Conservation (phyloP, 164 flowering plant genomes). For the Protea cynaroides region DNA sequence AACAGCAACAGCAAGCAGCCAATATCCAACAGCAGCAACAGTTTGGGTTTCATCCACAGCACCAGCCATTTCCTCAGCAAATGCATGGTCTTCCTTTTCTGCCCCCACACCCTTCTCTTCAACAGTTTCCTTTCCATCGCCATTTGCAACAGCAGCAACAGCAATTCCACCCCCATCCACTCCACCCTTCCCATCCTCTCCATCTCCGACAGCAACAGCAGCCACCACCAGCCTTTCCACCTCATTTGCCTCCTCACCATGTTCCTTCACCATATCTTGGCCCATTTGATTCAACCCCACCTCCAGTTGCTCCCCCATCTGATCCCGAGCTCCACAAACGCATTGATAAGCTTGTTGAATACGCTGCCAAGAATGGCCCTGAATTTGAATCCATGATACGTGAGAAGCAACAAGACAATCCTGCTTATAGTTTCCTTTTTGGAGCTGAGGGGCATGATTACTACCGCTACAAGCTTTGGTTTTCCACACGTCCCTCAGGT, state of each 20-base stretch:
- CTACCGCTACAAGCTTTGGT: slow-evolving; percentile 81
- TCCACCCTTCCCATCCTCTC: slow-evolving; percentile 49
- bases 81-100: slow-evolving; percentile 57
- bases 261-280: slow-evolving; percentile 52
- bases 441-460: slow-evolving; percentile 92
- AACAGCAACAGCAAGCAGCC: slow-evolving; percentile 56
- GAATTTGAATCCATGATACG: slow-evolving; percentile 97
- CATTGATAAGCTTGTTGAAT: slow-evolving; percentile 89
- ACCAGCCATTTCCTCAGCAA: slow-evolving; percentile 67
- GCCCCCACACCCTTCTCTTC: slow-evolving; percentile 72
- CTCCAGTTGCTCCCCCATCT: slow-evolving; percentile 71
- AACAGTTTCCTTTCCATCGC: slow-evolving; percentile 66
- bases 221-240: slow-evolving; percentile 48
- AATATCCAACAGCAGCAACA: slow-evolving; percentile 61
- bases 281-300: slow-evolving; percentile 58
- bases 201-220: slow-evolving; percentile 69
- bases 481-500: slow-evolving; percentile 50
- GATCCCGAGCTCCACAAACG: slow-evolving; percentile 94
- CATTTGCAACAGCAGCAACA: slow-evolving; percentile 52
- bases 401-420: slow-evolving; percentile 87
- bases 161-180: slow-evolving; percentile 46
- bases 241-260: slow-evolving; percentile 62
- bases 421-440: slow-evolving; percentile 82
- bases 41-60: slow-evolving; percentile 77
- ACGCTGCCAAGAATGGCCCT: slow-evolving; percentile 86